These are phyloP conservation scores for Plasmodium relictum DNA, from an alignment of 169 alveolate species.

Conservation along the genomic window DNA sequence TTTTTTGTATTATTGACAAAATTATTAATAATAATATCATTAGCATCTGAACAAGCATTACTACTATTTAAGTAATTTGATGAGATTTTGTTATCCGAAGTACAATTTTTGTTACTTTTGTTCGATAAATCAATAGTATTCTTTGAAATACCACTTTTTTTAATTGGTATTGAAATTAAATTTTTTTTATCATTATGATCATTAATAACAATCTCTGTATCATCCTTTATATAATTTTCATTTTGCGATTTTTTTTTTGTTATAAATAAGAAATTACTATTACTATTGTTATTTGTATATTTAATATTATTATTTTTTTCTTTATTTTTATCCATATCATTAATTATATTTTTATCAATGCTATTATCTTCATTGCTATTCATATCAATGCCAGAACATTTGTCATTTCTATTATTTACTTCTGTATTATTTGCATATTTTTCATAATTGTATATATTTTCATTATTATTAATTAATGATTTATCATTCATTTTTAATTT, in stretches of 20 bases:
- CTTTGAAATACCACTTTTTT: not conserved
- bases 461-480: too few relatives aligned
- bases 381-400: not conserved
- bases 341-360: too few relatives aligned
- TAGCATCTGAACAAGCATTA: not conserved
- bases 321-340: too few relatives aligned
- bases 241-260: too few relatives aligned
- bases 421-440: too few relatives aligned
- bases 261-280: too few relatives aligned
- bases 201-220: too few relatives aligned
- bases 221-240: too few relatives aligned
- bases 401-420: not conserved
- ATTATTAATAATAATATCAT: conserved; percentile 25
- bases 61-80: not conserved
- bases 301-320: too few relatives aligned
- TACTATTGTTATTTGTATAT: too few relatives aligned
- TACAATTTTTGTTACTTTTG: not conserved
- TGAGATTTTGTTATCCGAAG: not conserved
- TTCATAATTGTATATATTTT: too few relatives aligned
- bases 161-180: not conserved
- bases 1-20: conserved; percentile 38
- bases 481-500: too few relatives aligned
- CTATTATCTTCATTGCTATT: not conserved
- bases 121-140: not conserved
- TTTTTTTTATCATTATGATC: not conserved